Evolutionary conservation across 1,139 yeast species (phyloP), one percentile per base, ranked within the genome.

Genomic region (Taphrina pruni): DNA sequence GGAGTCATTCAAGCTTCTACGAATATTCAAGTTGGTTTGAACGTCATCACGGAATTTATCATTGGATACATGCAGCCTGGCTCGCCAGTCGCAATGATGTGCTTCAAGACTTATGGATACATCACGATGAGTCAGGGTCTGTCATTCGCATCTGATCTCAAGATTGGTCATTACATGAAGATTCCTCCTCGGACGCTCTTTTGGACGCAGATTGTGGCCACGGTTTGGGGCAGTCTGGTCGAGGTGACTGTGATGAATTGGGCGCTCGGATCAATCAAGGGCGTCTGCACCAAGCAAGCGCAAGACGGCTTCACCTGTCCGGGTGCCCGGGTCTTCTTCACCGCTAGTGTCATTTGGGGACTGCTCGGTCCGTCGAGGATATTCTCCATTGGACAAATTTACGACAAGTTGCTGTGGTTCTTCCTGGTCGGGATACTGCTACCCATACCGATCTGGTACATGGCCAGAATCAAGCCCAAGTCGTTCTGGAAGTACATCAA

Each of bases 31-130:
- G 82, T 86, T 60, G 87, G 87, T 14, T 79, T 87, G 71, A 85
- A 85, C 71, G 88, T 87, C 26, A 76, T 88, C 70, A 84, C 87
- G 6, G 89, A 88, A 76, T 79, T 88, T 71, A 81, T 88, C 70
- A 82, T 84, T 56, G 91, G 91, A 7, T 87, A 86, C 75, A 81
- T 87, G 70, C 76, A 85, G 36, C 89, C 89, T 1, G 90, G 90
- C 11, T 82, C 83, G 64, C 88, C 88, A 0, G 75, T 85, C 41
- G 88, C 89, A 1, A 81, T 86, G 78, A 85, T 86, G 81, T 81
- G 86, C 73, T 82, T 86, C 77, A 87, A 87, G 76, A 84, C 88
- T 1, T 82, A 82, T 74, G 89, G 89, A 12, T 85, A 82, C 76
- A 85, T 85, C 72, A 84, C 87, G 57, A 85, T 85, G 74, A 80